Percentiles rank a stretch among this genome's conserved stretches.
Evolutionary conservation across 306 rosid species (phyloP).

Genomic region (Begonia peltatifolia): DNA sequence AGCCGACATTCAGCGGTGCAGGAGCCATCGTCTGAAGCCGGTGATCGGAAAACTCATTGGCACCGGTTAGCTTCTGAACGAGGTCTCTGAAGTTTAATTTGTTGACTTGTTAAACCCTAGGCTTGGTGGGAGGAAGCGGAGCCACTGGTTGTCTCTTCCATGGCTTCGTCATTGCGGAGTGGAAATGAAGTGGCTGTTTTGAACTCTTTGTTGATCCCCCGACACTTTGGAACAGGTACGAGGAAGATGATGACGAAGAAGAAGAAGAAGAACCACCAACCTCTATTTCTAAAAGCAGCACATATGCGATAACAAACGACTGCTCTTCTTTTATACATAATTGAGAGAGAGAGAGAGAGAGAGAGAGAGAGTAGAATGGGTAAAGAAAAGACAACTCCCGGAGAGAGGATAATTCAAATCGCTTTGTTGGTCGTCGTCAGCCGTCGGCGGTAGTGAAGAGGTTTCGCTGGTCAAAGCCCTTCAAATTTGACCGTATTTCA

Average conservation of each 20-base stretch:
- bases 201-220: not conserved
- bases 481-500: constrained; percentile 24
- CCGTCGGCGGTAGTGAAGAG: constrained; percentile 34
- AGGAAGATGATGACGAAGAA: constrained; percentile 1
- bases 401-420: not conserved
- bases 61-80: constrained; percentile 47
- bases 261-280: constrained; percentile 15
- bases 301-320: constrained; percentile 19
- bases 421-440: constrained; percentile 22
- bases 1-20: constrained; percentile 1
- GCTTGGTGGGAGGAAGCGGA: constrained; percentile 13
- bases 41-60: constrained; percentile 25
- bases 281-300: not conserved
- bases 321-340: constrained; percentile 7
- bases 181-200: constrained; percentile 7
- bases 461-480: constrained; percentile 9
- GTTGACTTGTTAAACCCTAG: constrained; percentile 33
- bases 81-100: constrained; percentile 31
- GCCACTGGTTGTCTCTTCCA: constrained; percentile 30
- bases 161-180: constrained; percentile 12
- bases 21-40: constrained; percentile 12
- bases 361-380: not conserved
- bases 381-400: not conserved
- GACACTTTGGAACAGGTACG: no score
- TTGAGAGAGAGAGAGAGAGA: not conserved